Evolutionary conservation across 768 basidiomycete genomes (phyloP), one percentile per base, ranked within the genome.

Genomic region (Trametopsis cervina): DNA sequence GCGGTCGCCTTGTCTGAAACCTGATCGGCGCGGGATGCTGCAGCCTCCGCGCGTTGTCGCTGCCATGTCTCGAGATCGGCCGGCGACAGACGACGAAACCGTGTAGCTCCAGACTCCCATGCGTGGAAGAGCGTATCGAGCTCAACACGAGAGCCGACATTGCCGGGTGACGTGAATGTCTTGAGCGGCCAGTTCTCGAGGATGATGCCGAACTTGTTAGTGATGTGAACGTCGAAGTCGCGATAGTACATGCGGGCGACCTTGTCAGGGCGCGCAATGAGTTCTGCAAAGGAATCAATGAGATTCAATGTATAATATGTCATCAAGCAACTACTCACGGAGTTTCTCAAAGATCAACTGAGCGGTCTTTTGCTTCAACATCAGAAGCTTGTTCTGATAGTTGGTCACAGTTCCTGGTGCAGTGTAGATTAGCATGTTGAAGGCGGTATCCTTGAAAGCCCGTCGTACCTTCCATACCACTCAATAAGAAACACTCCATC

Each of bases 101-200:
- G 40, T 3, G 59, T 40, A 3, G 53, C 29, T 7, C 51, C 55
- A 4, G 53, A 40, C 23, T 52, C 35, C 53, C 53, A 61, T 2
- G 57, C 49, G 21, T 24, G 3, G 46, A 24, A 18, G 15, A 47
- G 38, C 3, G 25, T 25, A 3, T 36, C 25, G 39, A 47, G 46
- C 38, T 47, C 46, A 7, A 36, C 7, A 13, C 23, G 11, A n/a
- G 46, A 47, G 4, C 46, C 35, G 9, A 46, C 22, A 24, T 36
- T 24, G 17, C 56, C 45, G 1, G 58, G 60, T 7, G 40, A 22
- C 10, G n/a, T 33, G 53, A 61, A 58, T 13, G 44, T 37, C 5
- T 26, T 13, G 17, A 58, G 54, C 4, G 58, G 60, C 60, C 60
- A 61, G 42, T 43, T 45, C 23, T 57, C 51, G 35, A 54, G 11